phyloP scores from a whole-genome alignment of 1,284 basidiomycete genomes.

The Xerocomus minutiporus region DNA sequence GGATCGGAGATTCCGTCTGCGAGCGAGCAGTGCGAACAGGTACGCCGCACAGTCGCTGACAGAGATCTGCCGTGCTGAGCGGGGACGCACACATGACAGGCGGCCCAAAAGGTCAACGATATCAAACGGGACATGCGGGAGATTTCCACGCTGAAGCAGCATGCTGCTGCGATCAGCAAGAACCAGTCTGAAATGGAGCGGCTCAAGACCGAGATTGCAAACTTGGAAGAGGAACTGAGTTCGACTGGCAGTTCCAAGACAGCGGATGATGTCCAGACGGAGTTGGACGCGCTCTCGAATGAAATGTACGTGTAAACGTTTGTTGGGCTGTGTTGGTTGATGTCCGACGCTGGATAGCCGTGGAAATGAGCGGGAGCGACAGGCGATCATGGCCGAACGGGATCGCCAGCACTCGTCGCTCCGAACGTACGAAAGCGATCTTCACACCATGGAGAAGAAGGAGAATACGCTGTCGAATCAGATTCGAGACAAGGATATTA shows the following conservation, averaged over 20 bases:
- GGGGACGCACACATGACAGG: constrained; percentile 36
- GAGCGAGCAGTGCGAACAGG: constrained; percentile 55
- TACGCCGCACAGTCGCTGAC: constrained; percentile 22
- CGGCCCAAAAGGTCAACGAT: constrained; percentile 42
- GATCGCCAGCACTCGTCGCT: constrained; percentile 60
- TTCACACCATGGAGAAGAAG: constrained; percentile 60
- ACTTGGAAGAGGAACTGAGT: constrained; percentile 66
- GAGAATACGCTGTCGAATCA: constrained; percentile 60
- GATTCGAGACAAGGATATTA: constrained; percentile 57
- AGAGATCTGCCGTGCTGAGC: background rate
- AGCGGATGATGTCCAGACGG: constrained; percentile 74
- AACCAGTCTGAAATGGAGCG: constrained; percentile 63
- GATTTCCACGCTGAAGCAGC: constrained; percentile 59
- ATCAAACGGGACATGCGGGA: constrained; percentile 59
- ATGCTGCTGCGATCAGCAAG: constrained; percentile 59
- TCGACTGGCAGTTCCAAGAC: constrained; percentile 76
- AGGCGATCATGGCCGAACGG: constrained; percentile 54
- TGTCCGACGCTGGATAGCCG: constrained; percentile 48
- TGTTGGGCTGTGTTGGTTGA: background rate
- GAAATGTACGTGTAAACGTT: constrained; percentile 55
- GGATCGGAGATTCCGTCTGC: constrained; percentile 51
- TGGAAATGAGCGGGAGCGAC: constrained; percentile 63
- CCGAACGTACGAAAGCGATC: constrained; percentile 53
- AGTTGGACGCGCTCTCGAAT: constrained; percentile 59
- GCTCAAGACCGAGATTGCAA: constrained; percentile 59